Percentiles rank a stretch among this genome's conserved stretches.
Evolutionary conservation across 2,329 filamentous ascomycete species (phyloP).

Genomic region (Fusarium nisikadoi): DNA sequence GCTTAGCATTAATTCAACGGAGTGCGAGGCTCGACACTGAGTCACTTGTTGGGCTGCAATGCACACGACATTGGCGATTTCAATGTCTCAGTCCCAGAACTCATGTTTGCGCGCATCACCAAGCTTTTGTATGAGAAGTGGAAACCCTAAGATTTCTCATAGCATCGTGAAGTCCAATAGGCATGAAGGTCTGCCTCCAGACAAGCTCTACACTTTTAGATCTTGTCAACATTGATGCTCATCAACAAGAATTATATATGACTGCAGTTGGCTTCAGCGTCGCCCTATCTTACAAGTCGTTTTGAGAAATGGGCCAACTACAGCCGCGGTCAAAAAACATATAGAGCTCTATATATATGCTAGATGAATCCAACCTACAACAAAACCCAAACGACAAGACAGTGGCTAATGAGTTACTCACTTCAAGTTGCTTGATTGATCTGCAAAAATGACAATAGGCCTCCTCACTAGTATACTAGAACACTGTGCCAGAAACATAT

Average conservation of each 20-base stretch:
- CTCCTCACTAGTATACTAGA: not conserved
- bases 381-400: rapidly evolving
- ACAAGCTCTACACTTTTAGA: rapidly evolving
- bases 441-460: rapidly evolving
- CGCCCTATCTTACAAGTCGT: no score
- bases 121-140: not conserved
- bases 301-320: not conserved
- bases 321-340: not conserved
- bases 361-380: not conserved
- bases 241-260: not conserved
- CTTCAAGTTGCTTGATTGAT: not conserved
- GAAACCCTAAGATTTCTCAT: not conserved
- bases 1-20: not conserved
- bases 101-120: rapidly evolving
- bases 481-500: not conserved
- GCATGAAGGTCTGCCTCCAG: rapidly evolving
- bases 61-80: not conserved
- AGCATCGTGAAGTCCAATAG: not conserved
- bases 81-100: not conserved
- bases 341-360: no score
- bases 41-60: not conserved
- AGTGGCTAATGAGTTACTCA: no score
- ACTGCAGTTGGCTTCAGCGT: not conserved
- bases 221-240: no score
- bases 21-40: not conserved